Percentiles rank a stretch among this genome's conserved stretches.
Evolutionary conservation across 345 rosid species (phyloP).

Genomic region (Dipteronia dyeriana): DNA sequence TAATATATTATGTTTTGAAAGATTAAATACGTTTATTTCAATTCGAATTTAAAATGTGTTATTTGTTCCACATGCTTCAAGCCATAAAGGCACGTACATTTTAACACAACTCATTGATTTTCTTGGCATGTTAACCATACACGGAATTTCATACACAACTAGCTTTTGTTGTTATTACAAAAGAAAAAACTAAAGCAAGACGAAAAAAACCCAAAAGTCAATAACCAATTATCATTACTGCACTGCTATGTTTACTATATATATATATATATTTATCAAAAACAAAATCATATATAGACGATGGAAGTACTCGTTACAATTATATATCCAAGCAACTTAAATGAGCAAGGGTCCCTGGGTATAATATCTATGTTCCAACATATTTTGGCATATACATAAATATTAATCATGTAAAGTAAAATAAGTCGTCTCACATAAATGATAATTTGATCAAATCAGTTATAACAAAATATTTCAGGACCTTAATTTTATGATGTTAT

Average conservation of each 20-base stretch:
- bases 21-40: no score
- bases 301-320: background rate
- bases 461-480: no score
- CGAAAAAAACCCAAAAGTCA: background rate
- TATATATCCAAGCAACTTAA: background rate
- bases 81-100: background rate
- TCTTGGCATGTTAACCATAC: background rate
- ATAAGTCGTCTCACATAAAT: no score
- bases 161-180: background rate
- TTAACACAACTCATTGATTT: background rate
- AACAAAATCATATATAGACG: background rate
- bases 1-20: no score
- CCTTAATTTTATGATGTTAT: no score
- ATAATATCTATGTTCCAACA: background rate
- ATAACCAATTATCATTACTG: background rate
- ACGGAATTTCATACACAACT: background rate
- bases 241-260: background rate
- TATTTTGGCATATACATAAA: background rate
- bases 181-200: background rate
- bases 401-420: background rate
- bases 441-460: no score
- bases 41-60: background rate
- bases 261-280: background rate
- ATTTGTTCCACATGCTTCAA: background rate
- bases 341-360: background rate